Evolutionary conservation across 305 asterid species (phyloP), one percentile per base, ranked within the genome.

Genomic region (Fraxinus nigra): DNA sequence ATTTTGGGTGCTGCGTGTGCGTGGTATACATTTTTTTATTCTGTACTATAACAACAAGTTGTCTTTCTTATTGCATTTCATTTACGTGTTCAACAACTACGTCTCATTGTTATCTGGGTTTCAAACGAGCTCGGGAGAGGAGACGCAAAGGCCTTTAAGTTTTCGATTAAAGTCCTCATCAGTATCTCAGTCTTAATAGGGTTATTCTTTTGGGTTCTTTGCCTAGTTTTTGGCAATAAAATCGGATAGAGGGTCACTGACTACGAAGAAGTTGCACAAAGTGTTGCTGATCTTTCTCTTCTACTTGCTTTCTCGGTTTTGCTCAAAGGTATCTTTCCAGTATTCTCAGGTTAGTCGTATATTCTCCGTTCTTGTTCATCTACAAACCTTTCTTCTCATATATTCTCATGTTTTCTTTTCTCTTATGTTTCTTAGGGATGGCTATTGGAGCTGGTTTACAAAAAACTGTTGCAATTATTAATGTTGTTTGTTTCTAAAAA

Each of bases 391-490:
- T 2, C 2, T 38, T 37, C 8, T 38, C 46, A 1, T 38, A 8
- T 38, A 38, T 8, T 38, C 43, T 1, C 46, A 1, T 18, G 61
- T 37, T 4, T 13, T 3, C 16, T 10, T 61, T 76, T 26, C 16
- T 43, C 0, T 20, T 8, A 5, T 1, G 63, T n/a, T 13, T 3
- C 63, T 61, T 88, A 92, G 98, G 98, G 14, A 95, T 91, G 30
- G 98, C 98, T 1, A 90, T 95, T 3, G 98, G 98, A 83, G 95
- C 98, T 16, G 98, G 98, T 63, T 63, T 93, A 85, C 98, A 92
- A 82, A 82, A 90, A 48, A 87, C 84, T 1, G 97, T 93, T 4
- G 97, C 99, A 7, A 37, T 89, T 30, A 81, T 92, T 80, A 94
- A 92, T 85, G 61, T 90, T 0, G 89, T 87, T 72, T 92, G 94